Evolutionary conservation across 139 green algal species (phyloP).

Genomic region (Gonium pectorale): DNA sequence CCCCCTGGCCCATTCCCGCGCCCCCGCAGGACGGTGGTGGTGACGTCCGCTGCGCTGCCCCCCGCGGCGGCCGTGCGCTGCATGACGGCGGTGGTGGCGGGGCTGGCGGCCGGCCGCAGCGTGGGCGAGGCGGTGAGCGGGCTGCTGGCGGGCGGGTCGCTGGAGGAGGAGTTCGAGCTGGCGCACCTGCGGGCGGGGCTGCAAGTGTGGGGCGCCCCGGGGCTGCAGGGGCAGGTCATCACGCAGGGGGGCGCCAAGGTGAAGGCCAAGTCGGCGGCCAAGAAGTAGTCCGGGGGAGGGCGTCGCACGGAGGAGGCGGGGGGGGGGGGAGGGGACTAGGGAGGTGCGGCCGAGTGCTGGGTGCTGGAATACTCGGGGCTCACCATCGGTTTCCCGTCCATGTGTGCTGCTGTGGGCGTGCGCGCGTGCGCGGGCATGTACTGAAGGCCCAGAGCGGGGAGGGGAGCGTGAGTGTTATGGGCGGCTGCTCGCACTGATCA

Average conservation of each 20-base stretch:
- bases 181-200: conserved; percentile 30
- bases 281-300: no score
- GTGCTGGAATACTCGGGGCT: no score
- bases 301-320: no score
- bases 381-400: no score
- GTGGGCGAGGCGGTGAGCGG: conserved; percentile 28
- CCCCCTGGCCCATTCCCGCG: no score
- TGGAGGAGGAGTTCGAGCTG: conserved; percentile 44
- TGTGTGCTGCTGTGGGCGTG: no score
- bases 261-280: not conserved
- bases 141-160: not conserved
- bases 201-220: conserved; percentile 35
- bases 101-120: not conserved
- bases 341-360: no score
- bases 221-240: conserved; percentile 28
- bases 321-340: no score
- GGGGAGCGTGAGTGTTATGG: no score
- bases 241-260: conserved; percentile 25
- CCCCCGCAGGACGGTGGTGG: conserved; percentile 25
- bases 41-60: not conserved
- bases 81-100: conserved; percentile 19
- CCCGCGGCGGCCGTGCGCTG: conserved; percentile 9
- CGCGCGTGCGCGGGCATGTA: no score
- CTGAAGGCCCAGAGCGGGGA: no score
- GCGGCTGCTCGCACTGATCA: no score